Evolutionary conservation across 768 basidiomycete species (phyloP).

Genomic region (Trametes cubensis): DNA sequence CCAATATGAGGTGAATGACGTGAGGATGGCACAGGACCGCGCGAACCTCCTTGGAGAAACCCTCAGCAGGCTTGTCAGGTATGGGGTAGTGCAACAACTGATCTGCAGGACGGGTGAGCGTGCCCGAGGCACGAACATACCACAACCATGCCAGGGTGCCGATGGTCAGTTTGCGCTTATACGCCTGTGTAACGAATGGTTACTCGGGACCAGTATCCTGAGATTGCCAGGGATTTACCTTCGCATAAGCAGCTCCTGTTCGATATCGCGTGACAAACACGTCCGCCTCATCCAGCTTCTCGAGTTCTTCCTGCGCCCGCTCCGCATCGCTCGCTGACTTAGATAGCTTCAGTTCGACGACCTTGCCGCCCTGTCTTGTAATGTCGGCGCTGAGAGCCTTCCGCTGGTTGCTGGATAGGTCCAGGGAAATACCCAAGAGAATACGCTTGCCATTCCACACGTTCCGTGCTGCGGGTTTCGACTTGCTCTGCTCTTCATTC

Average conservation of each 20-base stretch:
- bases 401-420: conserved; percentile 50
- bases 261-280: conserved; percentile 73
- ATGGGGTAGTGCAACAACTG: conserved; percentile 86
- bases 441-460: conserved; percentile 66
- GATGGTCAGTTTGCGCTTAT: conserved; percentile 57
- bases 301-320: conserved; percentile 41
- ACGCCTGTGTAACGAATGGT: conserved; percentile 52
- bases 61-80: conserved; percentile 60
- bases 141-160: conserved; percentile 86
- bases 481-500: conserved; percentile 25
- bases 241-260: conserved; percentile 68
- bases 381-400: conserved; percentile 63
- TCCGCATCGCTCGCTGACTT: conserved; percentile 30
- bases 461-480: conserved; percentile 29
- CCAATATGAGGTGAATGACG: background rate
- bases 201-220: background rate
- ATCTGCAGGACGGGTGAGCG: conserved; percentile 63
- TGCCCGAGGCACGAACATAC: conserved; percentile 67
- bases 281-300: conserved; percentile 57
- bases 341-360: conserved; percentile 37
- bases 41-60: conserved; percentile 64
- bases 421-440: conserved; percentile 62
- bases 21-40: background rate
- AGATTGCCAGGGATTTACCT: conserved; percentile 44
- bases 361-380: conserved; percentile 57